phyloP scores from a whole-genome alignment of 2,329 filamentous ascomycete genomes.

The Penicillium sp. region DNA sequence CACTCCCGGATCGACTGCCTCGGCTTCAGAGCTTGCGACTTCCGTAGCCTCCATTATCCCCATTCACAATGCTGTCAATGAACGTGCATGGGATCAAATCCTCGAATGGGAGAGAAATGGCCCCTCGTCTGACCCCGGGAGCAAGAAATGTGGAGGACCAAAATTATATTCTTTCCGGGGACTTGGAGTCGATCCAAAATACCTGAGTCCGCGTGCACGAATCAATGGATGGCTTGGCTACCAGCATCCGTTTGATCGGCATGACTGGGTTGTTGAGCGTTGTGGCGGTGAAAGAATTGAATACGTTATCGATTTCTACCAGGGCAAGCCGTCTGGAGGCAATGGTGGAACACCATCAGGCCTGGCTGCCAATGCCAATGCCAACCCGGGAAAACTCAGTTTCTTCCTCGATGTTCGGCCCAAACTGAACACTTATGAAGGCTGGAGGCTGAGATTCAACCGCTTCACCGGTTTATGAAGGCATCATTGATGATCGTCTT shows the following conservation, averaged over 20 bases:
- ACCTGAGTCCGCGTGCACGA: constrained; percentile 76
- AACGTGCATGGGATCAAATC: constrained; percentile 92
- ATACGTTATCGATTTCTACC: constrained; percentile 98
- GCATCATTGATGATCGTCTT: background rate
- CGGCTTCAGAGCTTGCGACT: constrained; percentile 47
- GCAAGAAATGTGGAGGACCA: constrained; percentile 70
- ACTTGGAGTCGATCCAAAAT: constrained; percentile 46
- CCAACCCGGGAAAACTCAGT: constrained; percentile 48
- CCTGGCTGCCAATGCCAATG: constrained; percentile 31
- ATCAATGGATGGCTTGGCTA: constrained; percentile 85
- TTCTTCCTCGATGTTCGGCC: constrained; percentile 65
- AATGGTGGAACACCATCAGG: constrained; percentile 19
- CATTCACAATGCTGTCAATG: constrained; percentile 98
- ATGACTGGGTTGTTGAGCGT: constrained; percentile 95
- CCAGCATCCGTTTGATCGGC: constrained; percentile 85
- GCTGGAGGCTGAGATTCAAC: constrained; percentile 55
- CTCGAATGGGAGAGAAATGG: constrained; percentile 79
- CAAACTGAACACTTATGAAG: constrained; percentile 63
- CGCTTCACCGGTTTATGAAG: constrained; percentile 46
- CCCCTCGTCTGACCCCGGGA: constrained; percentile 51
- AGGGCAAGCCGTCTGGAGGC: constrained; percentile 57
- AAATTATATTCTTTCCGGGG: constrained; percentile 82
- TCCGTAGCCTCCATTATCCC: constrained; percentile 93
- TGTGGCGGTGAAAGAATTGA: constrained; percentile 74
- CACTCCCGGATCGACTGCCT: constrained; percentile 53